These are phyloP conservation scores for Podaxis sp. DNA, from an alignment of 768 basidiomycete species.

Conservation along the genomic window DNA sequence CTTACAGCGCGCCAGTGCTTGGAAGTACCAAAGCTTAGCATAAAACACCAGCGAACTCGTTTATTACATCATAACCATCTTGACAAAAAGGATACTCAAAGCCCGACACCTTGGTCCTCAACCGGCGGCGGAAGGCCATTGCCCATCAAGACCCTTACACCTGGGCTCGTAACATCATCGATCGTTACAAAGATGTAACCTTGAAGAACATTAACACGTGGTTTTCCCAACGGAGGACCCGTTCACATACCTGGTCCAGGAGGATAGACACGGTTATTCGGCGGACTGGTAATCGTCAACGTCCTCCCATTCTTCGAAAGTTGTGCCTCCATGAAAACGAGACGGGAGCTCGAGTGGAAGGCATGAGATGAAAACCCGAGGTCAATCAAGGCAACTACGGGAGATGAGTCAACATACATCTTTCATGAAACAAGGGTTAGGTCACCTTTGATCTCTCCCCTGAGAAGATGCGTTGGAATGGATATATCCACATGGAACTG, in stretches of 20 bases:
- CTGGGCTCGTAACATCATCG: slow-evolving; percentile 25
- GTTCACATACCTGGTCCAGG: slow-evolving; percentile 30
- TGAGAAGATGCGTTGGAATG: slow-evolving; percentile 25
- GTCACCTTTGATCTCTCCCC: slow-evolving; percentile 27
- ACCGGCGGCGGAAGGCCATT: slow-evolving; percentile 36
- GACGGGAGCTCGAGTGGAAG: slow-evolving; percentile 33
- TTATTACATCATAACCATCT: too few relatives aligned
- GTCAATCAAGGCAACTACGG: slow-evolving; percentile 33
- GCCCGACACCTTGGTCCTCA: slow-evolving; percentile 23
- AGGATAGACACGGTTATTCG: slow-evolving; percentile 32
- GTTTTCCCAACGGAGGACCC: neutral
- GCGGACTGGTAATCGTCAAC: slow-evolving; percentile 29
- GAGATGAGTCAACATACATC: neutral
- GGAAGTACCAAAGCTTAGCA: too few relatives aligned
- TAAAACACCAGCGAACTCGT: too few relatives aligned
- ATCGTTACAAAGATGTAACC: neutral
- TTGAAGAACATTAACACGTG: neutral
- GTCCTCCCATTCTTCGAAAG: slow-evolving; percentile 27
- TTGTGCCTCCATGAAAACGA: slow-evolving; percentile 31
- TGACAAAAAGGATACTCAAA: neutral
- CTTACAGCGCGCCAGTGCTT: too few relatives aligned
- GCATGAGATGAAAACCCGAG: slow-evolving; percentile 39
- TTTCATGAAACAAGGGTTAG: neutral
- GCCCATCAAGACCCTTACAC: slow-evolving; percentile 34
- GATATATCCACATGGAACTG: slow-evolving; percentile 28